Evolutionary conservation across 176 grass and related monocot genomes (phyloP), one percentile per base, ranked within the genome.

Genomic region (Aegilops speltoides): DNA sequence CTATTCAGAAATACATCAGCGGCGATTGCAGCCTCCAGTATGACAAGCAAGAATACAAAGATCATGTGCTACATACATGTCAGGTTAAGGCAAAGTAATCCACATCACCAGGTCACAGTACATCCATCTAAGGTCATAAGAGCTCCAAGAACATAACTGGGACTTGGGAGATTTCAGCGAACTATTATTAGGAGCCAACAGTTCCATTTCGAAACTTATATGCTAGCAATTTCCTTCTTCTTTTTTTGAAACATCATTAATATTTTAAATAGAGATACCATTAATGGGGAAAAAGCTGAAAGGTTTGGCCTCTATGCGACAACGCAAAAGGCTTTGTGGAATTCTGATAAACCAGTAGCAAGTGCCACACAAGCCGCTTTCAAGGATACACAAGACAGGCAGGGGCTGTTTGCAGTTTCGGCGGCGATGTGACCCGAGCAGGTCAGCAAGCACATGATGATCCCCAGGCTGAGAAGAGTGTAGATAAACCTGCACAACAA

Each of bases 321-420:
- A 36, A 22, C 5, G n/a, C 7, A 6, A 31, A 24, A 62, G 59
- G 25, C 15, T 20, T 25, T 68, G 63, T n/a, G 7, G 0, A 1
- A 72, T 10, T 83, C 16, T 46, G 41, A 73, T 57, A 70, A 86
- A 20, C 1, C 36, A 41, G 5, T 16, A 70, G 17, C 6, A 41
- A 0, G 9, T 3, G 38, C 38, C 38, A 0, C 10, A 0, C 0
- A 3, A 41, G 38, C 38, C 38, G 31, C 13, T 24, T 76, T 77
- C 84, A 80, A 94, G 97, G 97, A 99, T 96, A 99, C 97, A 82
- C 97, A 99, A 81, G 89, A 97, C 31, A 99, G 92, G 68, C 97
- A 99, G 50, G 91, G 87, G 14, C 77, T 50, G 33, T 93, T 94
- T 37, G 93, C 40, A 14, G 97, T 93, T 88, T 99, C 97, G 3